Percentiles rank a stretch among this genome's conserved stretches.
These are phyloP conservation scores for Solanum infundibuliforme DNA, from an alignment of 257 asterid genomes.

Conservation along the genomic window DNA sequence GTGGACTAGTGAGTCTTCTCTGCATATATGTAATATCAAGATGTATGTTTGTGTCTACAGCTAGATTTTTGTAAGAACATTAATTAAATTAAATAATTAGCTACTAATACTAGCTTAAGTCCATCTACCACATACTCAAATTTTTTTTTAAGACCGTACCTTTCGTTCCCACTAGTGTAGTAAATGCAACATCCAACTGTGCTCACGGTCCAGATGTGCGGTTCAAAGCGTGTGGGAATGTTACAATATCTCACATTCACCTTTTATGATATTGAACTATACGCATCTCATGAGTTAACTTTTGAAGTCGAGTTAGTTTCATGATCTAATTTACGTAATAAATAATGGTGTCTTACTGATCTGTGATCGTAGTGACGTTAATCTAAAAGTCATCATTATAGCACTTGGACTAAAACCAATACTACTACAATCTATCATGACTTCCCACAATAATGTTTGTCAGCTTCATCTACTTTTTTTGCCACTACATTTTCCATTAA, in stretches of 20 bases:
- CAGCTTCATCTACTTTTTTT: neutral
- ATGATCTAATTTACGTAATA: neutral
- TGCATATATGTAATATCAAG: neutral
- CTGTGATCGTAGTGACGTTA: neutral
- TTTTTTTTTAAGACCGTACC: neutral
- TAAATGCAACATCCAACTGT: neutral
- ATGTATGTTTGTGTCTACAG: neutral
- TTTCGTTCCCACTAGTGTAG: neutral
- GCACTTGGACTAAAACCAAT: neutral
- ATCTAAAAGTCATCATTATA: neutral
- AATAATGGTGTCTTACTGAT: neutral
- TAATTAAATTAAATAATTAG: neutral
- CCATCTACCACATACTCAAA: neutral
- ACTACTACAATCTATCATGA: neutral
- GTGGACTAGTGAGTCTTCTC: neutral
- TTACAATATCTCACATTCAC: neutral
- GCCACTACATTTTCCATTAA: neutral
- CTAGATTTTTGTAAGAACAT: neutral
- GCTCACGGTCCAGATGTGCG: neutral
- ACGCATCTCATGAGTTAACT: neutral
- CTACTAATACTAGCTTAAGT: neutral
- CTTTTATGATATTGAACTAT: neutral
- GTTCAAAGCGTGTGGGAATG: neutral
- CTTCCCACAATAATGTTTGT: neutral
- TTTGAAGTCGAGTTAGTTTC: neutral